Conservation (phyloP, 108 stramenopile species). For the Cyclotella choctawhatcheeana region DNA sequence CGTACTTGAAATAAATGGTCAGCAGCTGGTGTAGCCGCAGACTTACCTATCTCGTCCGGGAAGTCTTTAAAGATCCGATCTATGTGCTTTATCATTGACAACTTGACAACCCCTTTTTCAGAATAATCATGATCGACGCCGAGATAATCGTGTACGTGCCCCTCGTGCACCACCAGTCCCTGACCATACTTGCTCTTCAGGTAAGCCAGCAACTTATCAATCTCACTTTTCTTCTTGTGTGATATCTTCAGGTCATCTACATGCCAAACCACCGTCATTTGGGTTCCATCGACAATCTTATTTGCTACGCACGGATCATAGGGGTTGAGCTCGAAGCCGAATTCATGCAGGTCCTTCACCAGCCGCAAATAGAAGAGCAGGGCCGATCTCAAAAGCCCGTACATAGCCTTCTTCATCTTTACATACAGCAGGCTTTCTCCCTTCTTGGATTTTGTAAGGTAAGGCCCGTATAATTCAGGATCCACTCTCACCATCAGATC, state of each 20-base stretch:
- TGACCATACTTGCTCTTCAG: background rate
- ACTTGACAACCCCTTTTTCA: background rate
- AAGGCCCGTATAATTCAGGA: constrained; percentile 2
- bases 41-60: background rate
- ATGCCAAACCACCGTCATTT: constrained; percentile 53
- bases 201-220: background rate
- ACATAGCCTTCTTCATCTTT: constrained; percentile 44
- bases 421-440: constrained; percentile 49
- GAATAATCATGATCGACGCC: constrained; percentile 14
- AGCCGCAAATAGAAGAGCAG: background rate
- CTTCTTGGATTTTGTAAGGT: constrained; percentile 4
- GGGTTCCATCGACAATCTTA: background rate
- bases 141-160: constrained; percentile 9
- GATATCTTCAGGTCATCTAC: constrained; percentile 59
- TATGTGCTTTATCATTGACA: background rate
- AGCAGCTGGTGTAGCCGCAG: background rate
- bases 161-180: background rate
- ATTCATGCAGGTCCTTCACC: constrained; percentile 15
- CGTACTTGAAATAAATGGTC: background rate
- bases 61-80: background rate
- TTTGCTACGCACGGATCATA: constrained; percentile 52
- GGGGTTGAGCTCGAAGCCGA: constrained; percentile 52
- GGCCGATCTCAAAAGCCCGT: constrained; percentile 7
- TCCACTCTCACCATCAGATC: background rate
- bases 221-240: constrained; percentile 31